These are phyloP conservation scores for Dichotomocladium elegans DNA, from an alignment of 371 early-diverging fungal species.

Conservation along the genomic window DNA sequence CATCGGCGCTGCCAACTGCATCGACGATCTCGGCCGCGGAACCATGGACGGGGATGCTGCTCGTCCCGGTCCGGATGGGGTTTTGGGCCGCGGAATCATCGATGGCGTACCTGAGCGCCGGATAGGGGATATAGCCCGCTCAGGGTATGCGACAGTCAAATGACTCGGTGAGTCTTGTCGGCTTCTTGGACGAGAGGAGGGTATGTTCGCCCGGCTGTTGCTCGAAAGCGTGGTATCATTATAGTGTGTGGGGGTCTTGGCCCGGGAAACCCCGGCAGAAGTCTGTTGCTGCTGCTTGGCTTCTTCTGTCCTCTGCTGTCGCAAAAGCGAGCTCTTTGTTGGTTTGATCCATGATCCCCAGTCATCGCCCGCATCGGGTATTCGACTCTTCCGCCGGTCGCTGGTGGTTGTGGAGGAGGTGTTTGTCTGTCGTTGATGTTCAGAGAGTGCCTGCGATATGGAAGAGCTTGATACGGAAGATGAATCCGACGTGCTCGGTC, in stretches of 20 bases:
- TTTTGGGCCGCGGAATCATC: constrained; percentile 30
- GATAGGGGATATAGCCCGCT: constrained; percentile 17
- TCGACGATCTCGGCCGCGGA: constrained; percentile 36
- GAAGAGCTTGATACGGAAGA: constrained; percentile 10
- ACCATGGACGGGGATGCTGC: constrained; percentile 24
- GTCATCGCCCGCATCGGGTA: constrained; percentile 7
- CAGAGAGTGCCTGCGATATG: neutral
- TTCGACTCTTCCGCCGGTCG: constrained; percentile 8
- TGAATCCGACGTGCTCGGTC: constrained; percentile 17
- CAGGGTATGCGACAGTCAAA: constrained; percentile 8
- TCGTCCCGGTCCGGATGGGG: constrained; percentile 14
- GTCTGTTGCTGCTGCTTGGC: constrained; percentile 6
- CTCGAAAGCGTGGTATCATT: constrained; percentile 5
- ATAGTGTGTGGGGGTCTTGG: constrained; percentile 17
- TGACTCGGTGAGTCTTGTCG: constrained; percentile 8
- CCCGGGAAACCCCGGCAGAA: neutral
- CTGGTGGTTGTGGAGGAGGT: constrained; percentile 1
- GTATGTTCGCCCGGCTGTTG: neutral
- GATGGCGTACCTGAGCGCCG: constrained; percentile 29
- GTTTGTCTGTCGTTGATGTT: constrained; percentile 1
- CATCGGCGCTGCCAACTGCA: constrained; percentile 3
- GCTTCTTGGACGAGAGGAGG: constrained; percentile 12
- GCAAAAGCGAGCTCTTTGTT: constrained; percentile 25
- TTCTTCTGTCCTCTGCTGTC: constrained; percentile 16
- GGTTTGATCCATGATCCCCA: constrained; percentile 27